Evolutionary conservation across 2,329 filamentous ascomycete genomes (phyloP), one percentile per base, ranked within the genome.

Genomic region (Colletotrichum lini): DNA sequence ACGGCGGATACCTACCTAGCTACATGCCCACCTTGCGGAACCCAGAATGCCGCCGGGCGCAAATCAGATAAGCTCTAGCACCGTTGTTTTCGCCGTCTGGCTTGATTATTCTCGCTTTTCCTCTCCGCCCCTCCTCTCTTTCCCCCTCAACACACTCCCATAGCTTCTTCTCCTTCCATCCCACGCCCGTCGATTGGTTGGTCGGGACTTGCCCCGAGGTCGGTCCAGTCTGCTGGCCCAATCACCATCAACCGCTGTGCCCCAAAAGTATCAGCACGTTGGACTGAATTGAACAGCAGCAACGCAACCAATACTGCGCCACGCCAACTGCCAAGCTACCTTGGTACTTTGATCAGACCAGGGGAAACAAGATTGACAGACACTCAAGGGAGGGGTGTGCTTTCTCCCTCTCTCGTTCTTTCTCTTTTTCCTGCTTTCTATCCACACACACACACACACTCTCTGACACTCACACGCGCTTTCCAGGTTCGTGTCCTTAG

Each of bases 301-400:
- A 26, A 67, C 40, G 54, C 47, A 53, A 53, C 21, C 45, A 52
- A 57, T 38, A 47, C 64, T 67, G 57, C 68, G 64, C 68, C 58
- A 58, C 57, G 54, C 65, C 68, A 53, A 50, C 58, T 58, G 57
- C 58, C 57, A 62, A 58, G 30, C 59, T 58, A 63, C 65, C 30
- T 9, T 35, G 30, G 30, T 35, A 35, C 30, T 35, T 68, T 23
- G 38, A 59, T 63, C 57, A 16, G 68, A 71, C 58, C 65, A 52
- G 68, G 68, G 50, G 57, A 63, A 57, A 52, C 57, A 58, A 71
- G 57, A 58, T 62, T 70, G 40, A 30, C n/a, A 58, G 35, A 52
- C 52, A 12, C 44, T 23, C 15, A 1, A 23, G 15, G 30, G 59
- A 45, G 53, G 65, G 65, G 68, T 45, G 15, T 18, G 40, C 65